These are phyloP conservation scores for Flammula alnicola DNA, from an alignment of 1,284 basidiomycete genomes.

Conservation along the genomic window DNA sequence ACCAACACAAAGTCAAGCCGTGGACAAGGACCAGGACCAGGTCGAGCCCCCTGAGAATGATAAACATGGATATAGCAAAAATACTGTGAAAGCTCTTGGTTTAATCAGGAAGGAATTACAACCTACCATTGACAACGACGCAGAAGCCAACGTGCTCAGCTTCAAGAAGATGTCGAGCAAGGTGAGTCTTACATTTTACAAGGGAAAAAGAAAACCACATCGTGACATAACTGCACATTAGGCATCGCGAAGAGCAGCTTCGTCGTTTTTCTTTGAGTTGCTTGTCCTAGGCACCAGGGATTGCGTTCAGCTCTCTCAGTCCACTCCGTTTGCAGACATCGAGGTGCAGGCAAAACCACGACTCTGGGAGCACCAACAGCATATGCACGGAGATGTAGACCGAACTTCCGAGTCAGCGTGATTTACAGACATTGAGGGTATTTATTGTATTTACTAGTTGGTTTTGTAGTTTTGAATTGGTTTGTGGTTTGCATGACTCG, in stretches of 20 bases:
- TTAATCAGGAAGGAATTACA: constrained; percentile 81
- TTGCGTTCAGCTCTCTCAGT: constrained; percentile 82
- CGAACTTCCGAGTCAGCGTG: constrained; percentile 5
- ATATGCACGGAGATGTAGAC: constrained; percentile 8
- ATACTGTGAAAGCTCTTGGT: constrained; percentile 89
- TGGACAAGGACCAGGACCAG: constrained; percentile 42
- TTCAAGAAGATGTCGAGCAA: constrained; percentile 79
- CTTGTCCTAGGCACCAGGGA: constrained; percentile 94
- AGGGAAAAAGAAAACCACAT: constrained; percentile 5
- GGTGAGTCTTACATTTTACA: constrained; percentile 45
- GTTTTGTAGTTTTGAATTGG: not conserved
- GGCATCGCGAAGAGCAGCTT: constrained; percentile 89
- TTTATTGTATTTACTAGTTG: constrained; percentile 5
- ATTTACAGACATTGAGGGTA: not conserved
- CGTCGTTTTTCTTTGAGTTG: constrained; percentile 97
- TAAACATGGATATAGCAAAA: constrained; percentile 79
- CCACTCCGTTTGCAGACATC: constrained; percentile 83
- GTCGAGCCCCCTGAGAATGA: constrained; percentile 45
- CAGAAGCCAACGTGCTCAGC: constrained; percentile 60
- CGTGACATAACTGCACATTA: constrained; percentile 33
- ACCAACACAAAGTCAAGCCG: constrained; percentile 48
- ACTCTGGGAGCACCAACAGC: constrained; percentile 75
- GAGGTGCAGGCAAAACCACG: constrained; percentile 82
- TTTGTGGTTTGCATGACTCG: not conserved
- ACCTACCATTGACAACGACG: constrained; percentile 46